A percentile compares a stretch with the other conserved stretches of the same genome.
phyloP scores from a whole-genome alignment of 2,329 filamentous ascomycete genomes.

The Trichoderma gracile region DNA sequence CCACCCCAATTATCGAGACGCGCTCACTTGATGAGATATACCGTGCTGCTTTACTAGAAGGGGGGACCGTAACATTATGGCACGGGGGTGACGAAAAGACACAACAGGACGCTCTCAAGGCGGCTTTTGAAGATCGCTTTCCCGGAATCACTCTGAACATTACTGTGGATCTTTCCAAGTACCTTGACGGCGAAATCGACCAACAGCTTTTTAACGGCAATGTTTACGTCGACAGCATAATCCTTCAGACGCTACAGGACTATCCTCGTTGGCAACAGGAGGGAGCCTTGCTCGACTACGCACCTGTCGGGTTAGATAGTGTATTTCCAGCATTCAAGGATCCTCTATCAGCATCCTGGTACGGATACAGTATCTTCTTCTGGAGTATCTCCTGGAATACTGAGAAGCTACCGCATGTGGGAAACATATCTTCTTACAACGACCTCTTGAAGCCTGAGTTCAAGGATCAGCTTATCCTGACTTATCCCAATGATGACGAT shows the following conservation, averaged over 20 bases:
- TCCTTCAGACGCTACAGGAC: constrained; percentile 54
- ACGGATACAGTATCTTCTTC: constrained; percentile 42
- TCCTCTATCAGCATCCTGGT: constrained; percentile 43
- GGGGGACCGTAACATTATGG: constrained; percentile 48
- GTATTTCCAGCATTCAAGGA: constrained; percentile 47
- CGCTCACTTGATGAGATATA: constrained; percentile 53
- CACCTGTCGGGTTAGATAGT: constrained; percentile 48
- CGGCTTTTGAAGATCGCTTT: constrained; percentile 49
- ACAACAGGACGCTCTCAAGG: constrained; percentile 44
- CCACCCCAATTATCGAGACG: constrained; percentile 40
- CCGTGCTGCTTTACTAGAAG: constrained; percentile 50
- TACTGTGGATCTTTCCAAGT: constrained; percentile 58
- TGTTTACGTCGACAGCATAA: constrained; percentile 48
- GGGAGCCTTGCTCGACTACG: constrained; percentile 51
- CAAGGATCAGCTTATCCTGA: constrained; percentile 55
- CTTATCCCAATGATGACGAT: constrained; percentile 60
- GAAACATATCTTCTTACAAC: constrained; percentile 40
- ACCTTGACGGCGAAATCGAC: constrained; percentile 52
- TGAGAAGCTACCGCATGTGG: constrained; percentile 39
- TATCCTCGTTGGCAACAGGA: constrained; percentile 53
- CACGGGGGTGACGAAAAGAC: constrained; percentile 50
- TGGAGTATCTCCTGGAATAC: constrained; percentile 43
- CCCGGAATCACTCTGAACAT: constrained; percentile 54
- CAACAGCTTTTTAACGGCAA: constrained; percentile 43
- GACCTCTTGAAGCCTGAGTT: constrained; percentile 51